Base-by-base conservation (phyloP, 495 filamentous ascomycete species). In the Penicillium canariense region DNA sequence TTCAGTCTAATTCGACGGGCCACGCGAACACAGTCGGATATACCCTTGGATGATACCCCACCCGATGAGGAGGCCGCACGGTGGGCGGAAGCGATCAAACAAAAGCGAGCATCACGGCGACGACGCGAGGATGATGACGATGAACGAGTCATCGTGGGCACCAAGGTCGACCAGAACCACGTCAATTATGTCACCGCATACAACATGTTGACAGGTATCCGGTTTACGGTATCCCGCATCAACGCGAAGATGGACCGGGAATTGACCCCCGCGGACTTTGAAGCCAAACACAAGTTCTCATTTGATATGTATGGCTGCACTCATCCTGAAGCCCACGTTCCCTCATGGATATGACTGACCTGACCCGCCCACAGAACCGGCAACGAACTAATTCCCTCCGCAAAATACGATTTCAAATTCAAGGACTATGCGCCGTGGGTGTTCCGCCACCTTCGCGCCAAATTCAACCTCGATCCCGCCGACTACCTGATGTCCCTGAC, bases 371-470 rank as follows among this genome's bases (percentile, higher is more conserved):
- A 56, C 61, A 91, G 89, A 62, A 96, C 93, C 55, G 94, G 94
- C 49, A 96, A 96, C 70, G 94, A 99, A 72, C 77, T 99, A 65
- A 96, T 95, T 15, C 94, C 94, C 18, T 96, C 92, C 50, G 92
- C 95, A 59, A 97, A 97, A 75, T 99, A 99, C 77, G 94, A 99
- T 74, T 99, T 97, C 83, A 99, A 99, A 69, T 99, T 99, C 77
- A 99, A 99, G 71, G 94, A 99, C 71, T 99, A 99, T 70, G 94
- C 94, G 15, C 94, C 94, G 27, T 97, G 93, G 92, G 94, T 99
- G 31, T 99, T 99, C 74, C 89, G 94, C 61, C 88, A 93, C 71
- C 79, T 99, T 52, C 87, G 94, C 48, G 78, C 87, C 15, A 90
- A 86, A 61, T 99, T 99, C 73, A 79, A 85, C 53, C 80, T 97